A percentile compares a stretch with the other conserved stretches of the same genome.
These are phyloP conservation scores for Trematosphaeria pertusa DNA, from an alignment of 2,329 filamentous ascomycete species.

Conservation along the genomic window DNA sequence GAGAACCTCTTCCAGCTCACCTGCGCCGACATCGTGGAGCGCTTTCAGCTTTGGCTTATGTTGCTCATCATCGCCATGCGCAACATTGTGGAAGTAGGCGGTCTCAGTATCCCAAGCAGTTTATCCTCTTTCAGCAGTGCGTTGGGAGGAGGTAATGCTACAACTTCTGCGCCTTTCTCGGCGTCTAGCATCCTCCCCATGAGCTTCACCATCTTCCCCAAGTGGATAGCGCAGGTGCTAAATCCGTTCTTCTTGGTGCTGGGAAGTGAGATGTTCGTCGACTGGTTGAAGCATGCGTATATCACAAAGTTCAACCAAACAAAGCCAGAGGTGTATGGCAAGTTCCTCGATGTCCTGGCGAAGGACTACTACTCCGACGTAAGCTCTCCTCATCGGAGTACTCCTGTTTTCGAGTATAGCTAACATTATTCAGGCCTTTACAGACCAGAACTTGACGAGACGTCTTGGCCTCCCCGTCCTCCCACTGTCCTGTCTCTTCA, in stretches of 20 bases:
- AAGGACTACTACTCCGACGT: constrained; percentile 98
- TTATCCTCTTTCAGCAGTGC: constrained; percentile 40
- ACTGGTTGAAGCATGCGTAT: constrained; percentile 96
- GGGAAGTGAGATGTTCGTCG: constrained; percentile 94
- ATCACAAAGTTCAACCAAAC: constrained; percentile 99
- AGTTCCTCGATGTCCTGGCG: constrained; percentile 90
- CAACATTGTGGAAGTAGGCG: constrained; percentile 95
- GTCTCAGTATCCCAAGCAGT: constrained; percentile 65
- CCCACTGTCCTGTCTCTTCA: constrained; percentile 91
- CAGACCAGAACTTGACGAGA: constrained; percentile 86
- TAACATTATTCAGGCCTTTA: constrained; percentile 71
- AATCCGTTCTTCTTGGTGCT: constrained; percentile 94
- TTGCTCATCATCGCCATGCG: constrained; percentile 93
- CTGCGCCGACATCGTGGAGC: constrained; percentile 94
- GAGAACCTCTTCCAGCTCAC: constrained; percentile 97
- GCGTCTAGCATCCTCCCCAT: constrained; percentile 81
- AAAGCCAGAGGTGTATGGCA: constrained; percentile 85
- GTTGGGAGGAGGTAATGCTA: constrained; percentile 53
- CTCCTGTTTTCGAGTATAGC: constrained; percentile 1
- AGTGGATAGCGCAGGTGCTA: constrained; percentile 86
- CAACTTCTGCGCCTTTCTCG: constrained; percentile 60
- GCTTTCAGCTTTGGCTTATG: constrained; percentile 98
- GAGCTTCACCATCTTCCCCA: constrained; percentile 88
- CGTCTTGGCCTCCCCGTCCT: constrained; percentile 90
- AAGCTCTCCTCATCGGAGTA: constrained; percentile 39